Percentiles rank a stretch among this genome's conserved stretches.
phyloP scores from a whole-genome alignment of 371 early-diverging fungal genomes.

The Mortierella sp. region DNA sequence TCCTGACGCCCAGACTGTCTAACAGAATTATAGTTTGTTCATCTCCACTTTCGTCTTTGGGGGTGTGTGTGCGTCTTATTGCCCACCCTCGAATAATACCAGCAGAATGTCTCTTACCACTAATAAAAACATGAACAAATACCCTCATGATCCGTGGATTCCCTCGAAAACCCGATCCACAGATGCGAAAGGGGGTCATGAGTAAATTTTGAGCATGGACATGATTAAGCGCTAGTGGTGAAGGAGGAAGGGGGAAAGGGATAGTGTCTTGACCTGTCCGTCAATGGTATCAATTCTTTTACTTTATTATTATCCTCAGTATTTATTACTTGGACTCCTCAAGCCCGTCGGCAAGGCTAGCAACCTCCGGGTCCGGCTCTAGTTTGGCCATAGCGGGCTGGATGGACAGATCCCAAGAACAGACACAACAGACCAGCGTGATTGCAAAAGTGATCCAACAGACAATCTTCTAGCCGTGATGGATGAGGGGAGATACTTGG shows the following conservation, averaged over 20 bases:
- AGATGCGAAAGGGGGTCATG: not conserved
- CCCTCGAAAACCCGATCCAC: no score
- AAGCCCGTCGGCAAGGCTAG: not conserved
- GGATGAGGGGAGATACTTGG: conserved; percentile 26
- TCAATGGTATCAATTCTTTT: not conserved
- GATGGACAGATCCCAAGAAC: conserved; percentile 20
- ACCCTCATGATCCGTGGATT: no score
- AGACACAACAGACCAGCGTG: conserved; percentile 21
- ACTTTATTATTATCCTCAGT: no score
- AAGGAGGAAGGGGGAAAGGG: not conserved
- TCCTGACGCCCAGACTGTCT: not conserved
- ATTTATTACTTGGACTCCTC: not conserved
- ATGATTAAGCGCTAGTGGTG: not conserved
- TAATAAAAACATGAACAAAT: no score
- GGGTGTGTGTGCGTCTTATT: no score
- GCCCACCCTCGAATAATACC: not conserved
- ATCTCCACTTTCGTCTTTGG: not conserved
- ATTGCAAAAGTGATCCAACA: conserved; percentile 30
- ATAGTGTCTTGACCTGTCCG: not conserved
- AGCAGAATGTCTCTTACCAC: not conserved
- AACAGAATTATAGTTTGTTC: not conserved
- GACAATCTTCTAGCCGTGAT: conserved; percentile 42
- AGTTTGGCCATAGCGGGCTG: conserved; percentile 8
- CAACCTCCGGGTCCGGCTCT: not conserved
- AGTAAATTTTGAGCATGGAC: not conserved